Evolutionary conservation across 1,284 basidiomycete genomes (phyloP), one percentile per base, ranked within the genome.

Genomic region (Omphalotus olearius): DNA sequence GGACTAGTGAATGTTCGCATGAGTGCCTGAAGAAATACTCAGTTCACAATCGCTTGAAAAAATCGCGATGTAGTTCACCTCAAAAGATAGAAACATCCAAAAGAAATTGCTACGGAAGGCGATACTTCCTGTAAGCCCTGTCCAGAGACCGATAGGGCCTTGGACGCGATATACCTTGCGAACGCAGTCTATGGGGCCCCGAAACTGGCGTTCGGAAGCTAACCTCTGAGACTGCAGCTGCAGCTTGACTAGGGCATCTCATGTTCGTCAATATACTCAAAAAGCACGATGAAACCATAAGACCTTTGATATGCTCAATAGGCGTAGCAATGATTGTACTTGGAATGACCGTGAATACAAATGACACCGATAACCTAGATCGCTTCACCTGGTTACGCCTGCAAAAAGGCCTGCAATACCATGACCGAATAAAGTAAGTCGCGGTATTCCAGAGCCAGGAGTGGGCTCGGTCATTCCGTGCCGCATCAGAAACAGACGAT

Each of bases 361-460:
- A 6, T 38, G 17, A 35, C 23, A 14, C 20, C 18, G 14, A 50
- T 5, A 40, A 18, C 5, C 17, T 23, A 37, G 14, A n/a, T 14
- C 16, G 17, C 28, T 41, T 26, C 64, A 83, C 74, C 88, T 90
- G 3, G 88, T 91, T 66, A 80, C 75, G 2, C 89, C 88, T 5
- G 88, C 88, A 58, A 82, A 75, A n/a, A 88, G 64, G 0, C 88
- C 89, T 1, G 88, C 85, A 18, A 87, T 54, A 3, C 80, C 80
- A 65, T 86, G 83, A 2, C 74, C 82, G n/a, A 75, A 57, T 17
- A 85, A 60, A 17, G 81, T 79, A 55, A 85, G 66, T 47, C 81
- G 73, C 64, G 68, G 72, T 45, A 59, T 54, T 41, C 72, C 73
- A 25, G 71, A 70, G 30, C 64, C 69, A 30, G 73, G 75, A 23